A percentile compares a stretch with the other conserved stretches of the same genome.
These are phyloP conservation scores for Psilocybe tampanensis DNA, from an alignment of 768 basidiomycete species.

Conservation along the genomic window DNA sequence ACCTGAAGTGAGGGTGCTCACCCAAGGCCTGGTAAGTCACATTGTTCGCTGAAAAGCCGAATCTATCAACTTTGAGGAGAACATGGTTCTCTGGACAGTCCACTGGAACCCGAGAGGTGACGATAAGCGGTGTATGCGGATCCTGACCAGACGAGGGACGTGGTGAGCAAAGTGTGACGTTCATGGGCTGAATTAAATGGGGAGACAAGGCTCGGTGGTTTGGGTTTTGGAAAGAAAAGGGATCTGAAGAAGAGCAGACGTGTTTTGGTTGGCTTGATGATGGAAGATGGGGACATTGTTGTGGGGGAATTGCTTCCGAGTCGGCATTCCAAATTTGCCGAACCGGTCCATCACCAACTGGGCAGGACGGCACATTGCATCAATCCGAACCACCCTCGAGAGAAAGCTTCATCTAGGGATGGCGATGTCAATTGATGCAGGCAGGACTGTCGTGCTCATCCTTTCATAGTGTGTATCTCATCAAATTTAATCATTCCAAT, in stretches of 20 bases:
- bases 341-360: no score
- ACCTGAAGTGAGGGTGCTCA: slow-evolving; percentile 55
- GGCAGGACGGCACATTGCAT: no score
- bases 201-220: not conserved
- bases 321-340: no score
- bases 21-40: slow-evolving; percentile 63
- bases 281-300: no score
- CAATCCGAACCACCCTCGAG: no score
- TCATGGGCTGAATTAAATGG: slow-evolving; percentile 5
- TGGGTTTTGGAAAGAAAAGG: not conserved
- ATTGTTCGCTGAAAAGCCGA: slow-evolving; percentile 76
- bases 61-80: slow-evolving; percentile 60
- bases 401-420: no score
- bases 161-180: slow-evolving; percentile 34
- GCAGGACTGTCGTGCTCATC: no score
- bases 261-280: not conserved
- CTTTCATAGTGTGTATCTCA: no score
- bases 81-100: slow-evolving; percentile 46
- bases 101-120: slow-evolving; percentile 20
- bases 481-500: no score
- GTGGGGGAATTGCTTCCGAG: no score
- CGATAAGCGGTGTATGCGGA: slow-evolving; percentile 24
- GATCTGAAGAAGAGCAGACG: not conserved
- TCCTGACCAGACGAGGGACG: slow-evolving; percentile 29
- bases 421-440: no score